Conservation (phyloP, 768 basidiomycete species). For the Termitomyces sp. region DNA sequence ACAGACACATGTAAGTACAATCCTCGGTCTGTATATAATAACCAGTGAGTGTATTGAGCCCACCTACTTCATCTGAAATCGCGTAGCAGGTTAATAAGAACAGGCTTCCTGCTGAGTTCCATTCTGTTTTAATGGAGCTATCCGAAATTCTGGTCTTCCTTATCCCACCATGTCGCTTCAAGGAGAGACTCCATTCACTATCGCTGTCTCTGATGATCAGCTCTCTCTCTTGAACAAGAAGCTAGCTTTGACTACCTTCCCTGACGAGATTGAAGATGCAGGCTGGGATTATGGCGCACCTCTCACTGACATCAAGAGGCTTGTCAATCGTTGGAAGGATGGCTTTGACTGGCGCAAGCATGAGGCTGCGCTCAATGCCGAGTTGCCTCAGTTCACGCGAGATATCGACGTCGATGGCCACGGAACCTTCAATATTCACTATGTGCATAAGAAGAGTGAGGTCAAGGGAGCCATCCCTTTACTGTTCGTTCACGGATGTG, state of each 20-base stretch:
- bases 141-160: neutral
- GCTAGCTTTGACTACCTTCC: constrained; percentile 43
- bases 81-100: too few relatives aligned
- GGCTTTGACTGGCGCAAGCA: constrained; percentile 55
- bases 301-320: constrained; percentile 42
- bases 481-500: constrained; percentile 50
- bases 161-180: constrained; percentile 1
- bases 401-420: constrained; percentile 46
- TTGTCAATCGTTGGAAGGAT: constrained; percentile 42
- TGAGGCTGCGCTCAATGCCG: constrained; percentile 47
- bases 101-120: too few relatives aligned
- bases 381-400: constrained; percentile 53
- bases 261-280: constrained; percentile 52
- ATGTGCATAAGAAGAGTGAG: constrained; percentile 50
- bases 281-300: constrained; percentile 48
- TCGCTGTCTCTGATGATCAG: constrained; percentile 40
- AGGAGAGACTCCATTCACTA: constrained; percentile 37
- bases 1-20: too few relatives aligned
- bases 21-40: too few relatives aligned
- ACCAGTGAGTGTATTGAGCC: too few relatives aligned
- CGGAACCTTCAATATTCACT: constrained; percentile 47
- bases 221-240: constrained; percentile 39
- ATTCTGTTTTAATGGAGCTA: neutral
- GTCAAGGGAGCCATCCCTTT: constrained; percentile 39
- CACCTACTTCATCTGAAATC: too few relatives aligned